Percentiles rank a stretch among this genome's conserved stretches.
Conservation (phyloP, 768 basidiomycete genomes). For the Dioszegia hungarica region DNA sequence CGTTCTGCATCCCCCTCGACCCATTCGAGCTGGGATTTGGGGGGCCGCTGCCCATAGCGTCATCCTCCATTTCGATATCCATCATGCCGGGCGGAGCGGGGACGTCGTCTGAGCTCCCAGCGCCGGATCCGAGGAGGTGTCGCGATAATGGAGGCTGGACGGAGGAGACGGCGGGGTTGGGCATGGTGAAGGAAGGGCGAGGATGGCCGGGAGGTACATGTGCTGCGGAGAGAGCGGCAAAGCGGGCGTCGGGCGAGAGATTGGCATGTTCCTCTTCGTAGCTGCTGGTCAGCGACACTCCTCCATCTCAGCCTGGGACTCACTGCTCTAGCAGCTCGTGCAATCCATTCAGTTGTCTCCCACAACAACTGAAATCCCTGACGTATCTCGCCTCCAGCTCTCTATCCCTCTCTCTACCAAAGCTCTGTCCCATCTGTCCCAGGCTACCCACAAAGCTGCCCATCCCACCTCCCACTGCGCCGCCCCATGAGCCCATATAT, state of each 20-base stretch:
- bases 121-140: not conserved
- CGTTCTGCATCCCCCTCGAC: not conserved
- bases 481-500: not conserved
- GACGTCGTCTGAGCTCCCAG: constrained; percentile 25
- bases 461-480: not conserved
- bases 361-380: constrained; percentile 46
- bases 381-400: constrained; percentile 46
- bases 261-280: constrained; percentile 49
- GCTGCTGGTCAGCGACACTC: constrained; percentile 22
- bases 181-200: constrained; percentile 16
- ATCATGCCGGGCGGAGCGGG: constrained; percentile 48
- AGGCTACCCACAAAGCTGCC: constrained; percentile 33
- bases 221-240: constrained; percentile 8
- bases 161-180: constrained; percentile 8
- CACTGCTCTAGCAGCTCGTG: constrained; percentile 49
- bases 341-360: constrained; percentile 40
- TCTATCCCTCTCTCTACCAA: constrained; percentile 33
- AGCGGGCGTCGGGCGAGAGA: constrained; percentile 37
- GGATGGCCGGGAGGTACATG: constrained; percentile 9
- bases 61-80: constrained; percentile 49
- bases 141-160: constrained; percentile 1
- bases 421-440: constrained; percentile 23
- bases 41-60: not conserved
- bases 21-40: not conserved
- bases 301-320: constrained; percentile 11